Conservation (phyloP, 768 basidiomycete species). For the Suillus cothurnatus region DNA sequence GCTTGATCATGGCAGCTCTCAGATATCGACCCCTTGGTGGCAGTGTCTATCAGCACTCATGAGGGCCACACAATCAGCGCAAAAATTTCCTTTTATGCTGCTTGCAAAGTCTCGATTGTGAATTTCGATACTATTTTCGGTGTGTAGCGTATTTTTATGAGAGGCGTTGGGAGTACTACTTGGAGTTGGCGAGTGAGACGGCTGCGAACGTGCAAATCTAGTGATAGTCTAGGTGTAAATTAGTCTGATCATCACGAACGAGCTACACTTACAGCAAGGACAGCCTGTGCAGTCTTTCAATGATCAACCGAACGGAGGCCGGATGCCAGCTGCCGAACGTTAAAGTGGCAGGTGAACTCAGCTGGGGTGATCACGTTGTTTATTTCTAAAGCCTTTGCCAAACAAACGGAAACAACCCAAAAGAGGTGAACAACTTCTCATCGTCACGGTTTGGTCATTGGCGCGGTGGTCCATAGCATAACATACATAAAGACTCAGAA, state of each 20-base stretch:
- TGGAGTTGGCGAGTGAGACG: not conserved
- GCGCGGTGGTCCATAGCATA: not conserved
- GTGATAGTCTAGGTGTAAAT: not conserved
- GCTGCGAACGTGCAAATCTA: not conserved
- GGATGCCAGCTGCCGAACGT: no score
- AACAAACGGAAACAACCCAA: slow-evolving; percentile 20
- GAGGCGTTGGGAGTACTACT: not conserved
- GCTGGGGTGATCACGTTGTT: not conserved
- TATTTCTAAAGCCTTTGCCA: slow-evolving; percentile 9
- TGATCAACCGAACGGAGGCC: no score
- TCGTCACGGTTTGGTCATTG: not conserved
- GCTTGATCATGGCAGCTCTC: slow-evolving; percentile 1
- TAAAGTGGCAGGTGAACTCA: no score
- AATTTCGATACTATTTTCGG: no score
- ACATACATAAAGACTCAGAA: not conserved
- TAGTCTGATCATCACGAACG: not conserved
- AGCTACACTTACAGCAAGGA: no score
- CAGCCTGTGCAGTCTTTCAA: no score
- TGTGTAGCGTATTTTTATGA: no score
- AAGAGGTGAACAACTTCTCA: slow-evolving; percentile 1
- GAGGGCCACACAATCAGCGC: slow-evolving; percentile 16
- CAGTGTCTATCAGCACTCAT: not conserved
- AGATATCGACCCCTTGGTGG: not conserved
- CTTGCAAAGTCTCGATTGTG: no score
- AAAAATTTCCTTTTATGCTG: no score